Evolutionary conservation across 305 asterid species (phyloP).

Genomic region (Ajuga reptans): DNA sequence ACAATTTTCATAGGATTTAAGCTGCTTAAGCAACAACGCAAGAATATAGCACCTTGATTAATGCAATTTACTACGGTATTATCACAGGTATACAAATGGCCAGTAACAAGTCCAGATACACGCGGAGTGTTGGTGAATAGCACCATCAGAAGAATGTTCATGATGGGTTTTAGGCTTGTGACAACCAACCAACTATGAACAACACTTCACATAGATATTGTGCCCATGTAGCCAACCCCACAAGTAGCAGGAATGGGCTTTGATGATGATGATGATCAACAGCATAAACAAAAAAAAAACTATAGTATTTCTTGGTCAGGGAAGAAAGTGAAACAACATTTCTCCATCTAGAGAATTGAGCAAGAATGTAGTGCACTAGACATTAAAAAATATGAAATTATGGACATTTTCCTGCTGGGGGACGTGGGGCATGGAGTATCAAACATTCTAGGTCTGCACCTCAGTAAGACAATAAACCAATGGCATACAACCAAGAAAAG

Average conservation of each 20-base stretch:
- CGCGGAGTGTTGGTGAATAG: not conserved
- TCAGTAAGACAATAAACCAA: conserved; percentile 14
- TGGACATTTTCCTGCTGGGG: not conserved
- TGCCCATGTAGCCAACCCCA: not conserved
- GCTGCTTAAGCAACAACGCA: not conserved
- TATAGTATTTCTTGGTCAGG: not conserved
- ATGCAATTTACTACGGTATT: too few relatives aligned
- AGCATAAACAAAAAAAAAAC: not conserved
- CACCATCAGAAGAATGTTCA: not conserved
- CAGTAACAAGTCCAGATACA: not conserved
- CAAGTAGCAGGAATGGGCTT: not conserved
- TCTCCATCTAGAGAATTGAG: not conserved
- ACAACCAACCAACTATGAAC: not conserved
- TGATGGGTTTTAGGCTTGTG: not conserved
- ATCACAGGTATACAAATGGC: too few relatives aligned
- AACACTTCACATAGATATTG: not conserved
- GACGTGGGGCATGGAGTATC: not conserved
- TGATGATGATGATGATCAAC: not conserved
- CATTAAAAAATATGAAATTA: not conserved
- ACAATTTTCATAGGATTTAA: not conserved
- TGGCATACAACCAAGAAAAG: conserved; percentile 8
- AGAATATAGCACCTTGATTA: not conserved
- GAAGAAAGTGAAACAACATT: not conserved
- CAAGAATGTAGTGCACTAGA: not conserved
- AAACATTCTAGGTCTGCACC: not conserved